Base-by-base conservation (phyloP, 768 basidiomycete genomes). In the Pulveroboletus ravenelii region DNA sequence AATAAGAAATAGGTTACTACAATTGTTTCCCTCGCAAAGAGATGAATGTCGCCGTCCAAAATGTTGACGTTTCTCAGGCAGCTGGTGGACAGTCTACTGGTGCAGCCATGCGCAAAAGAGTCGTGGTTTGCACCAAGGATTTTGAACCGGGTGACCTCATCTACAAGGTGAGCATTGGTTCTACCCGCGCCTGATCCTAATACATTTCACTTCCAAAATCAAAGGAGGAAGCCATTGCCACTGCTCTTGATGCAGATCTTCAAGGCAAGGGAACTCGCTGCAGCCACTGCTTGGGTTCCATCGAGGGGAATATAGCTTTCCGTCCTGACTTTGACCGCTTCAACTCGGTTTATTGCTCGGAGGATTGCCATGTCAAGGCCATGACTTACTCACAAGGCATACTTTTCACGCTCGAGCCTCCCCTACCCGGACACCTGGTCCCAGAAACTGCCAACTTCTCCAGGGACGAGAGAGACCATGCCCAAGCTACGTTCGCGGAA, bases 151-250 rank as follows among this genome's bases (percentile, higher is more conserved):
- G 88, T 41, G 86, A 91, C 51, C 71, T 80, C 41, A 88, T 93
- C 45, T 93, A 90, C 71, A 84, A 78, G 76, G 89, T 83, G 64
- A 43, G 51, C 54, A 14, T 17, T 4, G 1, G 41, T 37, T 29
- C 35, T 42, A 32, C 42, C 12, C 10, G 39, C 6, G n/a, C 30
- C 30, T 32, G 14, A 12, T 43, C 47, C 47, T 44, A 27, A 55
- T 34, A 7, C 53, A 37, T 57, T 42, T 46, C 30, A 13, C 36
- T 54, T 39, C 27, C 48, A 31, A 31, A 51, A 23, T n/a, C 12
- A 41, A 57, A 93, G 89, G 89, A 93, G 73, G 71, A 76, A 54
- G 85, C 89, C 7, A 74, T 89, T 17, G 81, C 87, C 35, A 71
- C 85, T 10, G 81, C 73, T 27, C 79, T 93, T 18, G 90, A 92